Base-by-base conservation (phyloP, 2,329 filamentous ascomycete species). In the Pseudogymnoascus sp. region DNA sequence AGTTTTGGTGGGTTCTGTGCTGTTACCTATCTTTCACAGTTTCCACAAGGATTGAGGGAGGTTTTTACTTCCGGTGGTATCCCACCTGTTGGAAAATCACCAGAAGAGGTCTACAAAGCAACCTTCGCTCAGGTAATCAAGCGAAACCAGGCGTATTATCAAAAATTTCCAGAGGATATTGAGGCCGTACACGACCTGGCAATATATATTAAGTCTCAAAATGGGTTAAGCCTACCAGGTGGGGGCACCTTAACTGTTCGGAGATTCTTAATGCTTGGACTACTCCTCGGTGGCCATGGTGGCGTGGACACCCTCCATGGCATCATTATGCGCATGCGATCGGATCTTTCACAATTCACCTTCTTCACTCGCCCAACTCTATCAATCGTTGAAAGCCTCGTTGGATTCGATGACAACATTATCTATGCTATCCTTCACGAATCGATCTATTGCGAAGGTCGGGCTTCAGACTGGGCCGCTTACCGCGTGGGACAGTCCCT, bases 361-460 rank as follows among this genome's bases (percentile, higher is more conserved):
- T 85, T 88, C 68, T 77, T 97, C 65, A 92, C 88, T 0, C 82
- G 86, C 16, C 85, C 88, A 0, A 89, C 89, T 0, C 81, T 96
- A 3, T 78, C 83, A 3, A 78, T 82, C 0, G 78, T 96, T 23
- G 91, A 96, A 73, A 75, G 80, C 18, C 82, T 83, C 61, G 82
- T 87, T 2, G 79, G 82, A 2, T 92, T 91, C 70, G 92, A 97
- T 71, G 83, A 84, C 42, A 85, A 87, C 68, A 85, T 93, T 63
- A 84, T 97, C 65, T 97, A 97, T 73, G 88, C 90, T 23, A 80
- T 97, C 40, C 78, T 97, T 2, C 93, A 97, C 72, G 93, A 97
- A 75, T 82, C 90, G 6, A 88, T 93, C 68, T 97, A 97, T 79
- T 93, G 89, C 73, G 85, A 89, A 74, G 79, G 80, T 6, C 73